Evolutionary conservation across 495 filamentous ascomycete genomes (phyloP).

Genomic region (Xylaria intraflava): DNA sequence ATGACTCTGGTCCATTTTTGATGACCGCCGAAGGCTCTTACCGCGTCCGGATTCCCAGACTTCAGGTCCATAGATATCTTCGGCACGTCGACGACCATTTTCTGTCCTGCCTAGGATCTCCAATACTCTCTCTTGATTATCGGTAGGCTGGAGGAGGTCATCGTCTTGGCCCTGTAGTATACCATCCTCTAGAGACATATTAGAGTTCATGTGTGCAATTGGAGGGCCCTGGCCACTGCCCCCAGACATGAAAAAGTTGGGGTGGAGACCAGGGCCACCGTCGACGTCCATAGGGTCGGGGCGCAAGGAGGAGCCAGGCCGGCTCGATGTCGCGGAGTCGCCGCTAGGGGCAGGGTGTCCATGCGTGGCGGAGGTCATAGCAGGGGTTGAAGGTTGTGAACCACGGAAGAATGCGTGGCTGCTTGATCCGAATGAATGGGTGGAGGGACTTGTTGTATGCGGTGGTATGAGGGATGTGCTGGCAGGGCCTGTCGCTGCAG

Average conservation of each 20-base stretch:
- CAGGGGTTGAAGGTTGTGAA: slow-evolving; percentile 37
- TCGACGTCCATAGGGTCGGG: slow-evolving; percentile 31
- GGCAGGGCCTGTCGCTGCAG: slow-evolving; percentile 14
- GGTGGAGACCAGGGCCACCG: slow-evolving; percentile 20
- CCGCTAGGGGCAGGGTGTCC: slow-evolving; percentile 26
- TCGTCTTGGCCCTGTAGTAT: slow-evolving; percentile 32
- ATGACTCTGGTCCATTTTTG: slow-evolving; percentile 19
- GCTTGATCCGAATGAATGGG: slow-evolving; percentile 25
- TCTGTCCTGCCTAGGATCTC: slow-evolving; percentile 37
- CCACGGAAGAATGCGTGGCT: slow-evolving; percentile 32
- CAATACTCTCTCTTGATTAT: slow-evolving; percentile 27
- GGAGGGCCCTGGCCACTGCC: slow-evolving; percentile 25
- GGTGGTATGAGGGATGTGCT: slow-evolving; percentile 18
- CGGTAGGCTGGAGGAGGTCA: slow-evolving; percentile 25
- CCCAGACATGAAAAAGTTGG: slow-evolving; percentile 32
- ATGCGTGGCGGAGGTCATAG: slow-evolving; percentile 29
- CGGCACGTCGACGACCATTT: slow-evolving; percentile 31
- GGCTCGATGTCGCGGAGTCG: slow-evolving; percentile 25
- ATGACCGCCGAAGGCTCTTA: slow-evolving; percentile 17
- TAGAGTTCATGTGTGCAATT: slow-evolving; percentile 25
- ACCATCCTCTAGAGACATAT: slow-evolving; percentile 36
- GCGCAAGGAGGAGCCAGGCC: slow-evolving; percentile 28
- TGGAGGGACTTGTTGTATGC: slow-evolving; percentile 30
- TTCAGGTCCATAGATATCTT: slow-evolving; percentile 34
- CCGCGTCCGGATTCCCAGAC: slow-evolving; percentile 27